Base-by-base conservation (phyloP, 2,329 filamentous ascomycete species). In the Rhinocladiella similis region DNA sequence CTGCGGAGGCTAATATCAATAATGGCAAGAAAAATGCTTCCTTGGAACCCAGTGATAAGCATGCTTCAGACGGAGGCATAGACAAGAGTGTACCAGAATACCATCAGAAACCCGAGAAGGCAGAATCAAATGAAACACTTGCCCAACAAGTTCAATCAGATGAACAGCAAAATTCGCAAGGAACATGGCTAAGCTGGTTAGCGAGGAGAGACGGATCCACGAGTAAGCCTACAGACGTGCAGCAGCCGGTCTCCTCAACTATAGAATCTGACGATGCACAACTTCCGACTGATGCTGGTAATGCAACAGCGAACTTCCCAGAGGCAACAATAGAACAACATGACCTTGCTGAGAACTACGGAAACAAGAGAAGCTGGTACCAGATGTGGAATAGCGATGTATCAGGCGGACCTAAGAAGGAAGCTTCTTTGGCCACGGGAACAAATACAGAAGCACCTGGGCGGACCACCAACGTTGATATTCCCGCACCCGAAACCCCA, bases 311-410 rank as follows among this genome's bases (percentile, higher is more conserved):
- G 7, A 43, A 49, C 29, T 33, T 59, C 64, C 42, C 62, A 58
- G 27, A 62, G 68, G 42, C 47, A 62, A 47, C 48, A 46, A 20
- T 33, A 63, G 61, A 63, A 48, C 58, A 29, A 29, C 61, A 47
- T 58, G 60, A 38, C 61, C 7, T 16, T 10, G 3, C 36, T 18
- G 36, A 27, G 12, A 52, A 20, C 16, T 35, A 29, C 54, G 27
- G 36, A 43, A 70, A 25, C 69, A 77, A 73, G 54, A 69, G 73
- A 50, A 75, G 73, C 42, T 77, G 74, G 75, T 67, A 76, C 54
- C 74, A 76, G 56, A 74, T 77, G 69, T 76, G 71, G 74, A 70
- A 70, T 56, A 72, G 51, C 39, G 61, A 60, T 38, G 12, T 46
- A 27, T 22, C 62, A 9, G 16, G 33, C 10, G 25, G 25, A 14